Base-by-base conservation (phyloP, 2,329 filamentous ascomycete species). In the Apiospora saccharicola region DNA sequence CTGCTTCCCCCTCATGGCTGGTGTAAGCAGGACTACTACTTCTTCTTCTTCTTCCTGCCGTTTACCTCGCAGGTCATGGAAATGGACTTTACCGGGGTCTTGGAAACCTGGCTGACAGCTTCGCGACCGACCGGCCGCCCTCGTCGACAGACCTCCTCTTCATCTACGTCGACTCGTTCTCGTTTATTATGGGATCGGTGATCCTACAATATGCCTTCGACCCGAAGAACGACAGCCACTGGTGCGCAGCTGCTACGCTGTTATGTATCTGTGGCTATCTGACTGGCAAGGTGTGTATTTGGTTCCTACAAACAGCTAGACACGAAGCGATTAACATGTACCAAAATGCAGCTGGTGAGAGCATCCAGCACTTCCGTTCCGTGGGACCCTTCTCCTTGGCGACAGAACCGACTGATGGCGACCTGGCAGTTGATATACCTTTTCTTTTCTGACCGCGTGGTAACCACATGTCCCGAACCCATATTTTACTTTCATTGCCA, bases 81-180 rank as follows among this genome's bases (percentile, higher is more conserved):
- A 1, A 8, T 19, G 57, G 4, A 34, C 34, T 49, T 1, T 8
- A n/a, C 19, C n/a, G 6, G 2, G 12, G 22, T 22, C 16, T n/a
- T 12, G 3, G 30, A n/a, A n/a, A 37, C 8, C 53, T 3, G 10
- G 53, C 53, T 61, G 16, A 61, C 53, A 19, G 19, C 51, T 30
- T 8, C 26, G 3, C 14, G 51, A 16, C 3, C 14, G 51, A 16
- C 10, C 8, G n/a, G 7, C 16, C 22, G 3, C 6, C 22, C 3
- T 22, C 30, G 13, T 16, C 13, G 26, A 12, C 4, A 61, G 53
- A 61, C 34, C 53, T 61, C 37, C 64, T 68, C 6, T 24, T 16
- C 41, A 68, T 68, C 16, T 68, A 68, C 64, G 64, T 46, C 37
- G 64, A 68, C 64, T 68, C 37, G n/a, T 68, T 68, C 64, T 14